Percentiles rank a stretch among this genome's conserved stretches.
Evolutionary conservation across 1,139 yeast species (phyloP).

Genomic region (Candida smagusa): DNA sequence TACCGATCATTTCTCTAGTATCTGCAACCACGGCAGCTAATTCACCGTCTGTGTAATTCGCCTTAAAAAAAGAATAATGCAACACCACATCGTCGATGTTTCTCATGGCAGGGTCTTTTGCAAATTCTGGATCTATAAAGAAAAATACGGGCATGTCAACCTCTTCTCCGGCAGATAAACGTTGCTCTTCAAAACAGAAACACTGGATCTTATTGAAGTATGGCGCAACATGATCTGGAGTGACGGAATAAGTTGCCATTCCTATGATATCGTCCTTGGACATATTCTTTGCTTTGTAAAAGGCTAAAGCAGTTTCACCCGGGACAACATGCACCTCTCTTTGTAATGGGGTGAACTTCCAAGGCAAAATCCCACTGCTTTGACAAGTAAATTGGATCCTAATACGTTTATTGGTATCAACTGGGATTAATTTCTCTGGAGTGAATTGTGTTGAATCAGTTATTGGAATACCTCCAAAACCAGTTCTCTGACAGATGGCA

Average conservation of each 20-base stretch:
- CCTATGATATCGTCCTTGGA: conserved; percentile 91
- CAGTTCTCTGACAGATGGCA: conserved; percentile 90
- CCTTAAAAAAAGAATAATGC: conserved; percentile 88
- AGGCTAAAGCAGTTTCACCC: conserved; percentile 97
- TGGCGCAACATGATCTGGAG: conserved; percentile 95
- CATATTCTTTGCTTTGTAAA: conserved; percentile 85
- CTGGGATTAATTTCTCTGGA: conserved; percentile 83
- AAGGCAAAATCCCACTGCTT: conserved; percentile 86
- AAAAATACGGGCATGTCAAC: conserved; percentile 99
- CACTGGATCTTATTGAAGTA: conserved; percentile 97
- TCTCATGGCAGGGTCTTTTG: conserved; percentile 90
- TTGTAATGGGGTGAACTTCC: conserved; percentile 95
- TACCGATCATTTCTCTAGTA: background rate
- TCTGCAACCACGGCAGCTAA: conserved; percentile 26
- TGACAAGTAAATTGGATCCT: conserved; percentile 86
- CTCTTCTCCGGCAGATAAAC: conserved; percentile 92
- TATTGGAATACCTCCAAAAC: conserved; percentile 94
- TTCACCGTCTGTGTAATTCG: conserved; percentile 47
- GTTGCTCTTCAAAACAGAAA: conserved; percentile 96
- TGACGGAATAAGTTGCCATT: conserved; percentile 95
- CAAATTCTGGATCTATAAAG: conserved; percentile 97
- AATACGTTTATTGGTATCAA: conserved; percentile 79
- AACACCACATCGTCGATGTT: conserved; percentile 86
- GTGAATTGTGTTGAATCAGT: conserved; percentile 80
- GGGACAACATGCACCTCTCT: conserved; percentile 91